A percentile compares a stretch with the other conserved stretches of the same genome.
These are phyloP conservation scores for Yamadazyma akitaensis DNA, from an alignment of 805 yeast genomes.

Conservation along the genomic window DNA sequence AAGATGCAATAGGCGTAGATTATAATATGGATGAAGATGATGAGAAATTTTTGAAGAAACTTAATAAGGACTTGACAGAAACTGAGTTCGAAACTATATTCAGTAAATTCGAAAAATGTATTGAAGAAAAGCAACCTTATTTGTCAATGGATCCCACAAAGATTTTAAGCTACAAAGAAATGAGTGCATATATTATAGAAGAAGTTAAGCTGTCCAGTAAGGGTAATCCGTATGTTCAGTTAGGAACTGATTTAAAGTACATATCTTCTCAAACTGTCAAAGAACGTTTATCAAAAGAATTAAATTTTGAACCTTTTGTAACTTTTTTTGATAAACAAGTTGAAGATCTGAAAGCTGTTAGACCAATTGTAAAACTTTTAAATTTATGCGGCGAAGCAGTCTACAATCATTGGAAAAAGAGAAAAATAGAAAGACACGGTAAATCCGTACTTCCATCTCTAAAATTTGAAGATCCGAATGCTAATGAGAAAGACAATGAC, in stretches of 20 bases:
- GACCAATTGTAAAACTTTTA: conserved; percentile 48
- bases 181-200: conserved; percentile 48
- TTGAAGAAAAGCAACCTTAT: conserved; percentile 84
- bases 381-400: conserved; percentile 61
- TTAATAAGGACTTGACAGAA: conserved; percentile 58
- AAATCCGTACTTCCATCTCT: conserved; percentile 68
- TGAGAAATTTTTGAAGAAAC: conserved; percentile 54
- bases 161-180: conserved; percentile 65
- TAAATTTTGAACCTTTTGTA: conserved; percentile 51
- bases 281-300: conserved; percentile 52
- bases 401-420: conserved; percentile 76
- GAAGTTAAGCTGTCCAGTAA: conserved; percentile 28
- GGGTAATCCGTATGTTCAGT: conserved; percentile 24
- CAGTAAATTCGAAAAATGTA: conserved; percentile 68
- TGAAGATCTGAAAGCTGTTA: conserved; percentile 20
- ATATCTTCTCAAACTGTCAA: conserved; percentile 58
- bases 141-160: conserved; percentile 80
- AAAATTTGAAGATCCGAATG: conserved; percentile 76
- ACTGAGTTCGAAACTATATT: conserved; percentile 82
- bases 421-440: conserved; percentile 72
- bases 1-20: conserved; percentile 82
- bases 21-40: conserved; percentile 91
- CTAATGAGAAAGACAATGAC: conserved; percentile 77
- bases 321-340: conserved; percentile 54
- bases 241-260: conserved; percentile 30